phyloP scores from a whole-genome alignment of 148 eudicot genomes.

The Cornus controversa region DNA sequence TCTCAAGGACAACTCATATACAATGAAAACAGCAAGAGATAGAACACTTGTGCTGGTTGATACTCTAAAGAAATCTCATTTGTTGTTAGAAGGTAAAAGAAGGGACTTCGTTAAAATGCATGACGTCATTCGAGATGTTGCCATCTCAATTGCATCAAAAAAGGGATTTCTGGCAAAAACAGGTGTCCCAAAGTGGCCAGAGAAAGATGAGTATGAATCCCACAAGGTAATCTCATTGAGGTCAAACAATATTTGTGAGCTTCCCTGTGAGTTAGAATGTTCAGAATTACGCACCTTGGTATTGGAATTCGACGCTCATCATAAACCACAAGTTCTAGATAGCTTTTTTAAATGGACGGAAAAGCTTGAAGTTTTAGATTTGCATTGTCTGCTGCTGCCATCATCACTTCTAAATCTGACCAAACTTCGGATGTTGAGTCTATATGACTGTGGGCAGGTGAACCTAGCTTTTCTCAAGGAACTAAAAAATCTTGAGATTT shows the following conservation, averaged over 20 bases:
- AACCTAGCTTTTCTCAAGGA: background rate
- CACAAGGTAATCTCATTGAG: constrained; percentile 1
- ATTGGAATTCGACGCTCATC: background rate
- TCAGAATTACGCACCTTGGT: constrained; percentile 8
- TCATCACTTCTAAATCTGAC: constrained; percentile 1
- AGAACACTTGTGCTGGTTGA: background rate
- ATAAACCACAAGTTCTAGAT: background rate
- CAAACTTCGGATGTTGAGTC: background rate
- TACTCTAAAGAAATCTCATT: constrained; percentile 4
- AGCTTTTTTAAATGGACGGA: background rate
- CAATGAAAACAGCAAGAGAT: background rate
- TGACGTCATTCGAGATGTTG: constrained; percentile 23
- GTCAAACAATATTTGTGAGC: background rate
- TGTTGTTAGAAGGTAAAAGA: background rate
- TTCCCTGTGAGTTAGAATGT: background rate
- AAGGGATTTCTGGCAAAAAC: constrained; percentile 4
- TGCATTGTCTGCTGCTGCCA: background rate
- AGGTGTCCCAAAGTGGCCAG: background rate
- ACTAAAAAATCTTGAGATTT: background rate
- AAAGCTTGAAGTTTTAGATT: background rate
- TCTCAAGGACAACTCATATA: background rate
- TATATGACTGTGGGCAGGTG: background rate
- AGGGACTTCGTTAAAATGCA: constrained; percentile 11
- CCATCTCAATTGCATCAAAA: background rate
- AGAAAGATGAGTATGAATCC: background rate